phyloP scores from a whole-genome alignment of 2,329 filamentous ascomycete genomes.

The Ascomycota sp. region DNA sequence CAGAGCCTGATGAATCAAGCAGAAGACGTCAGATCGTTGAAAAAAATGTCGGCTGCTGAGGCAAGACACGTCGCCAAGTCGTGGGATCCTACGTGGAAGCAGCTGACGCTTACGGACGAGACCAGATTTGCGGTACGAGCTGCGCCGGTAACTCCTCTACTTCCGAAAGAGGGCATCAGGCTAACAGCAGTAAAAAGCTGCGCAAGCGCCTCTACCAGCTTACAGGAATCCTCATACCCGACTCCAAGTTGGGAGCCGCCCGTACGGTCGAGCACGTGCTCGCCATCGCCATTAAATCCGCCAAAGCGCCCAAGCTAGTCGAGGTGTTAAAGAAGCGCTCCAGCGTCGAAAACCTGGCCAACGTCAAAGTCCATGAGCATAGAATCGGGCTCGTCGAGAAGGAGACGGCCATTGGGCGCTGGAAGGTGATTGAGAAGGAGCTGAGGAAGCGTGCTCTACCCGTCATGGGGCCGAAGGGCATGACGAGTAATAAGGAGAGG shows the following conservation, averaged over 20 bases:
- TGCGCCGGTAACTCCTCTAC: not conserved
- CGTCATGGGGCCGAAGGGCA: slow-evolving; percentile 23
- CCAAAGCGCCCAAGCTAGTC: slow-evolving; percentile 41
- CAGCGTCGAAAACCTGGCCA: slow-evolving; percentile 33
- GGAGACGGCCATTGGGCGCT: slow-evolving; percentile 51
- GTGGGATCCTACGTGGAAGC: slow-evolving; percentile 37
- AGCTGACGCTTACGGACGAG: slow-evolving; percentile 32
- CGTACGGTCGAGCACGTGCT: slow-evolving; percentile 34
- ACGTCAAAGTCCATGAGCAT: slow-evolving; percentile 46
- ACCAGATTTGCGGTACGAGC: slow-evolving; percentile 53
- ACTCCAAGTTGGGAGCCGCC: slow-evolving; percentile 40
- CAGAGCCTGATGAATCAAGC: slow-evolving; percentile 12
- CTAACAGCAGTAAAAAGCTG: slow-evolving; percentile 32
- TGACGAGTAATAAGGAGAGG: slow-evolving; percentile 20
- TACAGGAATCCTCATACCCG: slow-evolving; percentile 56
- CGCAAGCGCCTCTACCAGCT: slow-evolving; percentile 64
- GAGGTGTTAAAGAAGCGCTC: slow-evolving; percentile 30
- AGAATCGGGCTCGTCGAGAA: slow-evolving; percentile 52
- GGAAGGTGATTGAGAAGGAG: slow-evolving; percentile 62
- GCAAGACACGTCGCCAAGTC: slow-evolving; percentile 20
- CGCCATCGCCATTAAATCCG: slow-evolving; percentile 27
- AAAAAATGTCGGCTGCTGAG: slow-evolving; percentile 15
- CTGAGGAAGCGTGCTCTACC: slow-evolving; percentile 41
- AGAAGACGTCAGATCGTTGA: slow-evolving; percentile 6
- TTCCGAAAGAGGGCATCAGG: not conserved